Evolutionary conservation across 2,329 filamentous ascomycete genomes (phyloP), one percentile per base, ranked within the genome.

Genomic region (Exserohilum turcica): DNA sequence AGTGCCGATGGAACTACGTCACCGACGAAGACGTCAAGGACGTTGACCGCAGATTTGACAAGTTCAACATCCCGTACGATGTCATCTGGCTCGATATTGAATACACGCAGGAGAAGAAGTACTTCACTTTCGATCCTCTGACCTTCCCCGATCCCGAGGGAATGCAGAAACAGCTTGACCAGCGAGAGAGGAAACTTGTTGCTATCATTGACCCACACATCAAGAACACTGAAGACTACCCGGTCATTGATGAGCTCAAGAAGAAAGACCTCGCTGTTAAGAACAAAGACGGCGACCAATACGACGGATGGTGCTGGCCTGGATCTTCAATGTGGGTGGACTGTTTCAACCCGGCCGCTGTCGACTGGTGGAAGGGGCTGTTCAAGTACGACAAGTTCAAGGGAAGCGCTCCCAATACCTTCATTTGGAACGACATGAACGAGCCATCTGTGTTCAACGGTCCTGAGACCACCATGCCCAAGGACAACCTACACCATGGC

Each of bases 391-490:
- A 91, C 71, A 84, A 79, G 35, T 99, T 97, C 82, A 90, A 91
- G 74, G 92, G 92, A 42, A 91, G 91, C 1, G 83, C 88, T 65
- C 82, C 87, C 60, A 99, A 97, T 74, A 88, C 91, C 0, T 97
- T 91, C 76, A 86, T 99, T 66, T 99, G 94, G 94, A 99, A 99
- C 74, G 94, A 99, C 74, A 99, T 99, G 94, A 97, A 97, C 72
- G 94, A 99, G 78, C 94, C 94, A 0, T 97, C 94, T 0, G 94
- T 99, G 1, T 99, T 99, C 80, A 97, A 97, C 73, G 94, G 94
- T 0, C 94, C 94, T 0, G 94, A 99, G 76, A 96, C 92, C 3
- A 97, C 93, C 5, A 97, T 97, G 92, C 94, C 94, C 57, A 97
- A 97, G 77, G 94, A 99, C 79, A 99, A 99, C 72, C 77, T 99